Evolutionary conservation across 2,329 filamentous ascomycete species (phyloP), one percentile per base, ranked within the genome.

Genomic region (Fusarium sp.): DNA sequence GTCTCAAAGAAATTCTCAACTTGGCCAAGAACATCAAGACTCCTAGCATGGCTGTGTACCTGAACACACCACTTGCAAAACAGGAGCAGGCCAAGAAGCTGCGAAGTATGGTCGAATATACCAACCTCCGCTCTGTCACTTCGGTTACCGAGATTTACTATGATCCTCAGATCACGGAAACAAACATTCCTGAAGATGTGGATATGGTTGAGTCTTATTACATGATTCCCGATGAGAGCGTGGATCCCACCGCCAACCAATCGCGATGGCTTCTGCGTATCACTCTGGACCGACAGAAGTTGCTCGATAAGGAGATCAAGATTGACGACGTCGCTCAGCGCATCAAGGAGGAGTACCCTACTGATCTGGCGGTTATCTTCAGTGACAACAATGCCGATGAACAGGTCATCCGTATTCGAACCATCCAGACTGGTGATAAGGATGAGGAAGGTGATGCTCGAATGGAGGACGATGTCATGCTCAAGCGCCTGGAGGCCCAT

Each of bases 1-100:
- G 96, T 90, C 89, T 99, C 50, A 99, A 99, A 87, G 96, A 99
- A 84, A 99, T 99, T 89, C 87, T 99, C 60, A 99, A 99, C 80
- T 90, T 99, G 62, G 96, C 97, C 1, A 95, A 92, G 73, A 97
- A 98, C 81, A 98, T 99, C 85, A 99, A 98, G 86, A 99, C 96
- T 1, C 96, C 96, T 3, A 95, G 94, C 52, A 98, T 99, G 95
- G 91, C 92, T 65, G 94, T 99, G 36, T 97, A 94, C 77, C 88
- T 97, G 73, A 86, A 91, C 52, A 85, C 87, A 26, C 80, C 85
- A 11, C 84, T 88, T 65, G 87, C 86, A 39, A 89, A 88, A 61
- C 93, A 97, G 78, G 92, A 97, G 53, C 86, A 90, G 58, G 95
- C 94, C 51, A 98, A 97, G 85, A 85, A 86, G 50, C 86, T 99